Base-by-base conservation (phyloP, 176 grass and related monocot species). In the Tillandsia fasciculata region DNA sequence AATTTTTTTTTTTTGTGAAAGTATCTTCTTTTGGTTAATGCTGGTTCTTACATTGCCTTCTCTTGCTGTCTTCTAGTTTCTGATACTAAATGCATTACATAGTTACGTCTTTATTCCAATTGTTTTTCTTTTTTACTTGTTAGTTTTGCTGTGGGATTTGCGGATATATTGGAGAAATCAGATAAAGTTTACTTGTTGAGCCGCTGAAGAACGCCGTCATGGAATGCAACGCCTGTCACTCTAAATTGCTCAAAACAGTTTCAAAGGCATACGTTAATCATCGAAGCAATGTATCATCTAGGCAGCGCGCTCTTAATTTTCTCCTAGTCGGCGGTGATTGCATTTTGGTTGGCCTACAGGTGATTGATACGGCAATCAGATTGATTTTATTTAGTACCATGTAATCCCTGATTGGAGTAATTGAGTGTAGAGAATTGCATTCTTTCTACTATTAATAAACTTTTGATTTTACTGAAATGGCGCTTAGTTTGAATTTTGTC, bases 291-390 rank as follows among this genome's bases (percentile, higher is more conserved):
- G 61, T 88, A 12, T 89, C 89, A 28, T 89, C 93, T 67, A 81
- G 77, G 78, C 86, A 83, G 66, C 83, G 79, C 50, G 93, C 84
- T 26, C 83, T 96, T 26, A 92, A 90, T 68, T 66, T 90, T 63
- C 80, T 96, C 59, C 86, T 96, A 17, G 93, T 96, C 42, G 73
- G 61, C 17, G 93, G 93, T 0, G 93, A 96, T 70, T 96, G 93
- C 78, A 79, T 96, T 27, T 85, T 96, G 42, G 83, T 83, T 11
- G 88, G 93, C 9, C 86, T 96, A 11, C 93, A 96, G 93, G 93
- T 96, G 68, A 79, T 28, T 22, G 4, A 49, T 76, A 2, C 52
- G n/a, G 13, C 33, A 42, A 42, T 42, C 33, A 42, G 33, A 42
- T 42, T 42, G 33, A 42, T 42, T 7, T 42, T 42, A 42, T 42